Conservation (phyloP, 108 stramenopile genomes). For the Nitzschia inconspicua region DNA sequence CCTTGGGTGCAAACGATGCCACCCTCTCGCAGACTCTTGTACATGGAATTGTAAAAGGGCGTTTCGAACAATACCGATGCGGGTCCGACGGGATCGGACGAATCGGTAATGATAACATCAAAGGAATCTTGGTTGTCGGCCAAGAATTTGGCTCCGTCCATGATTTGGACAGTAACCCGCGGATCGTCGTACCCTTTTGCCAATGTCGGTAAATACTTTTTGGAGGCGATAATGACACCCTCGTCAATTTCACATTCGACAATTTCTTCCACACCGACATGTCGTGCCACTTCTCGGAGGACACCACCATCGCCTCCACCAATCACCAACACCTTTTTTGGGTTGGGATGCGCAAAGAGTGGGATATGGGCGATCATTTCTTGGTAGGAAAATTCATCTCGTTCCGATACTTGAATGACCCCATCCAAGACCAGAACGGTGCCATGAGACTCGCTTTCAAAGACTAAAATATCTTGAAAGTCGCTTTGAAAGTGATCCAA, state of each 20-base stretch:
- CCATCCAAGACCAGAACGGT: slow-evolving; percentile 96
- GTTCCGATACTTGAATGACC: slow-evolving; percentile 95
- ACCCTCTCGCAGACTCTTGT: slow-evolving; percentile 79
- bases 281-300: slow-evolving; percentile 73
- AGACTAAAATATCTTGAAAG: slow-evolving; percentile 96
- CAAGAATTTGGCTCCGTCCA: slow-evolving; percentile 89
- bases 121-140: slow-evolving; percentile 69
- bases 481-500: slow-evolving; percentile 73
- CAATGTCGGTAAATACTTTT: slow-evolving; percentile 77
- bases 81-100: slow-evolving; percentile 93
- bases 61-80: slow-evolving; percentile 94
- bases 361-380: slow-evolving; percentile 98
- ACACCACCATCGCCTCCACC: slow-evolving; percentile 99
- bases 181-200: slow-evolving; percentile 92
- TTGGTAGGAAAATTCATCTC: slow-evolving; percentile 96
- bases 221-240: slow-evolving; percentile 78
- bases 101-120: slow-evolving; percentile 91
- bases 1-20: slow-evolving; percentile 98
- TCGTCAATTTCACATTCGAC: slow-evolving; percentile 96
- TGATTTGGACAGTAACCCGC: slow-evolving; percentile 79
- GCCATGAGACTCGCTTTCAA: slow-evolving; percentile 89
- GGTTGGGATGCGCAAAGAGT: slow-evolving; percentile 88
- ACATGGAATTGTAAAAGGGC: slow-evolving; percentile 90
- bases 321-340: slow-evolving; percentile 90
- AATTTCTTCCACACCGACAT: slow-evolving; percentile 84